These are phyloP conservation scores for Cydonia oblonga DNA, from an alignment of 331 rosid species.

Conservation along the genomic window DNA sequence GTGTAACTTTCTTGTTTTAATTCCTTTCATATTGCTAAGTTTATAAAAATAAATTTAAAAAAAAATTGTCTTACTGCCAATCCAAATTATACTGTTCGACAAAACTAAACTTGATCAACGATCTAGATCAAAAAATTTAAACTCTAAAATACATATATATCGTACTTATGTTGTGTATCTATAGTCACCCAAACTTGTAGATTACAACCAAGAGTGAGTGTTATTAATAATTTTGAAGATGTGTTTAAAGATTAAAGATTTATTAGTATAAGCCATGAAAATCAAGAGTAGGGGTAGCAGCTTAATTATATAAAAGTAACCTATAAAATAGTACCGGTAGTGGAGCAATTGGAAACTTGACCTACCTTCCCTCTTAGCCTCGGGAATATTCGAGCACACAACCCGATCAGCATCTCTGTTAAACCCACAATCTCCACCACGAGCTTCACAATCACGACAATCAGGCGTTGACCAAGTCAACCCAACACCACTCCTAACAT, in stretches of 20 bases:
- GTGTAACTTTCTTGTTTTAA: too few species aligned
- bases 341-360: background rate
- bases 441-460: conserved; percentile 14
- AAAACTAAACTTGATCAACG: too few species aligned
- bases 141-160: too few species aligned
- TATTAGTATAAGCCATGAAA: background rate
- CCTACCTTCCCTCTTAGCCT: conserved; percentile 15
- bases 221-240: too few species aligned
- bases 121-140: too few species aligned
- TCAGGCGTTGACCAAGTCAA: conserved; percentile 29
- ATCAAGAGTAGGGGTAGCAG: background rate
- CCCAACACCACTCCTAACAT: background rate
- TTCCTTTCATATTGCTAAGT: too few species aligned
- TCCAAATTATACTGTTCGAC: too few species aligned
- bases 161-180: too few species aligned
- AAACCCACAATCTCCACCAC: conserved; percentile 21
- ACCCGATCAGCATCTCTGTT: background rate
- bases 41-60: too few species aligned
- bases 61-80: background rate
- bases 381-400: conserved; percentile 5
- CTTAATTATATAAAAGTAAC: background rate
- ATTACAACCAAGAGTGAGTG: background rate
- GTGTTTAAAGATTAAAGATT: background rate
- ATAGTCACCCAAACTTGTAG: background rate
- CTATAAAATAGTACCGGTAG: background rate